Conservation (phyloP, 805 yeast species). For the Wickerhamiella vanderwaltii region DNA sequence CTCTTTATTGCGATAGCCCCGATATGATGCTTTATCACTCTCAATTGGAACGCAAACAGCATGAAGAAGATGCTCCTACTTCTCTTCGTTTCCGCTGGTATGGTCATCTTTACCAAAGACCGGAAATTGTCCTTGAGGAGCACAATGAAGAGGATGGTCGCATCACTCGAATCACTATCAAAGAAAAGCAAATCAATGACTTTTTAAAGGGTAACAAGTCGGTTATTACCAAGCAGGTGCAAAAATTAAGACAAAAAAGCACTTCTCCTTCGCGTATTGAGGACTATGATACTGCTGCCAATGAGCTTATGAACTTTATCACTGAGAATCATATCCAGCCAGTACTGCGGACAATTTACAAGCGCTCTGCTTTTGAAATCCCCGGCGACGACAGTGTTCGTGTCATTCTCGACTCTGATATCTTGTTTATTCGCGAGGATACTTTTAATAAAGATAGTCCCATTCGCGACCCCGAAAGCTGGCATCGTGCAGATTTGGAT, state of each 20-base stretch:
- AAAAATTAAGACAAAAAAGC: conserved; percentile 52
- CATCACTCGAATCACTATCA: conserved; percentile 51
- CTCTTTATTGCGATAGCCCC: conserved; percentile 76
- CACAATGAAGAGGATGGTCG: conserved; percentile 39
- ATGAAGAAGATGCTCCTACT: conserved; percentile 40
- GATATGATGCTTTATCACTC: conserved; percentile 77
- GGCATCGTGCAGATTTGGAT: conserved; percentile 93
- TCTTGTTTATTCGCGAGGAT: conserved; percentile 81
- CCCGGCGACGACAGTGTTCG: conserved; percentile 94
- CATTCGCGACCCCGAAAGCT: conserved; percentile 70
- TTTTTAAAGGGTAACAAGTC: conserved; percentile 45
- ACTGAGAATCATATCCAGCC: conserved; percentile 63
- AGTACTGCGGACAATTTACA: conserved; percentile 70
- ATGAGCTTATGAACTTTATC: conserved; percentile 51
- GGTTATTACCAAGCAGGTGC: conserved; percentile 39
- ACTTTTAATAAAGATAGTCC: conserved; percentile 75
- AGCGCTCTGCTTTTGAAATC: conserved; percentile 92
- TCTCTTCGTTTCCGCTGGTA: conserved; percentile 84
- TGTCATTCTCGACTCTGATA: conserved; percentile 80
- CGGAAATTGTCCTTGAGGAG: conserved; percentile 72
- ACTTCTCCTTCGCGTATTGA: conserved; percentile 41
- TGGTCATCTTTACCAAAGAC: conserved; percentile 62
- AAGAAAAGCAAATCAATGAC: conserved; percentile 70
- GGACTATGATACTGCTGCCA: conserved; percentile 42
- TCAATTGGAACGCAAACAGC: conserved; percentile 50